Evolutionary conservation across 257 asterid genomes (phyloP).

Genomic region (Eustoma russellianum): DNA sequence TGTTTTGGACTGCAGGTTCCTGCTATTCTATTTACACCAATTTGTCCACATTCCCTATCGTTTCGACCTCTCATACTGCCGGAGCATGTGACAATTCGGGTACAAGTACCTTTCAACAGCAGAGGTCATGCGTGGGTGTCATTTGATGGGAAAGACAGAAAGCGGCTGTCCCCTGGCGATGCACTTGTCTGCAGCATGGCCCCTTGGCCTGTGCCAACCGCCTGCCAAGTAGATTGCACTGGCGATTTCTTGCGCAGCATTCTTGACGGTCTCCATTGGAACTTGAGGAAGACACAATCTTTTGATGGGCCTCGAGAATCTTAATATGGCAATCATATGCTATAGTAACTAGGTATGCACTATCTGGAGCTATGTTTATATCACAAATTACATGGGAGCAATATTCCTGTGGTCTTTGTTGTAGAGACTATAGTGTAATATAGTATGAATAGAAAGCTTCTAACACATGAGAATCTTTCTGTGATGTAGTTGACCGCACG

Average conservation of each 20-base stretch:
- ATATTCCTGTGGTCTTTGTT: no score
- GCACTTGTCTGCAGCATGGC: conserved; percentile 98
- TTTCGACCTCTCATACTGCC: conserved; percentile 92
- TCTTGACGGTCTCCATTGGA: conserved; percentile 95
- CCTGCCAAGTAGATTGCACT: conserved; percentile 75
- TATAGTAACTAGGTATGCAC: no score
- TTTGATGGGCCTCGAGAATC: conserved; percentile 75
- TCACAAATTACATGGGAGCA: no score
- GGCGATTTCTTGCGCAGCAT: conserved; percentile 80
- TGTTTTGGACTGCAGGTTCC: conserved; percentile 52
- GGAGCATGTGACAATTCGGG: conserved; percentile 69
- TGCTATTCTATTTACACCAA: conserved; percentile 86
- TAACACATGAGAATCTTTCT: no score
- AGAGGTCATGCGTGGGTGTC: conserved; percentile 99
- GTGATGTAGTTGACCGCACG: no score
- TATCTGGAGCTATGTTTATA: no score
- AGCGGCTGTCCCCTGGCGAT: conserved; percentile 78
- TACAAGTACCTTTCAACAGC: conserved; percentile 83
- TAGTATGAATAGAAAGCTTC: no score
- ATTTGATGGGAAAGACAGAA: conserved; percentile 88
- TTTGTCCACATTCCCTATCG: conserved; percentile 94
- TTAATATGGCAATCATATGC: neutral
- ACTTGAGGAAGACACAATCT: conserved; percentile 80
- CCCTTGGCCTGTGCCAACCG: conserved; percentile 96
- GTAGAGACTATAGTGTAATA: no score